Conservation (phyloP, 2,329 filamentous ascomycete species). For the Alternaria tenuissima region DNA sequence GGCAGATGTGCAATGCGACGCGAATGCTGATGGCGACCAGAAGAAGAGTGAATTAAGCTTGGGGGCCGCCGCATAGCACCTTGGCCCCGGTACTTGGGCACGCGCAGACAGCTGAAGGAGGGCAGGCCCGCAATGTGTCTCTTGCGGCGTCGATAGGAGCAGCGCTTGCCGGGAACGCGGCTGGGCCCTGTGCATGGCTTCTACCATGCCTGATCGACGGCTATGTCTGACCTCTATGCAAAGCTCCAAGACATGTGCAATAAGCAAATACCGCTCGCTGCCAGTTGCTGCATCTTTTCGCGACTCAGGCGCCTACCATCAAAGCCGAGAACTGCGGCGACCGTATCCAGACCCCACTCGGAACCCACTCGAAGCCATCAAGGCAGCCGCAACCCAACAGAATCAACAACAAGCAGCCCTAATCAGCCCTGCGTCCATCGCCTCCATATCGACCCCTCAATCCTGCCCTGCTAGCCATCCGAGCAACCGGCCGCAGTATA, state of each 20-base stretch:
- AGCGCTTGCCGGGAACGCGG: slow-evolving; percentile 23
- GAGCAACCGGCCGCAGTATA: background rate
- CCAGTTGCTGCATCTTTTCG: slow-evolving; percentile 3
- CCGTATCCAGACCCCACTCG: background rate
- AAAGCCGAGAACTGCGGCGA: background rate
- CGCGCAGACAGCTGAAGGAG: slow-evolving; percentile 24
- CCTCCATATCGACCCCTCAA: background rate
- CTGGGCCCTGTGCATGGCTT: slow-evolving; percentile 11
- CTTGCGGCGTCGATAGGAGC: slow-evolving; percentile 12
- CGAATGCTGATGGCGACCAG: background rate
- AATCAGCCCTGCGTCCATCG: background rate
- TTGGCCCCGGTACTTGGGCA: slow-evolving; percentile 28
- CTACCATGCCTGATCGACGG: slow-evolving; percentile 5
- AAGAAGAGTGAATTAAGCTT: slow-evolving; percentile 14
- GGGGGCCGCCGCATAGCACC: slow-evolving; percentile 27
- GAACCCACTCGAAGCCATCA: slow-evolving; percentile 2
- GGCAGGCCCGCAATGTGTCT: slow-evolving; percentile 26
- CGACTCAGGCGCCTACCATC: slow-evolving; percentile 4
- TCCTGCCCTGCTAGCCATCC: background rate
- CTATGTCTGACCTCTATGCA: slow-evolving; percentile 5
- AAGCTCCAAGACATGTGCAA: background rate
- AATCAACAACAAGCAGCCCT: background rate
- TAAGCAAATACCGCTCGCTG: slow-evolving; percentile 8
- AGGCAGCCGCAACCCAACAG: slow-evolving; percentile 1
- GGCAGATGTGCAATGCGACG: background rate